Percentiles rank a stretch among this genome's conserved stretches.
Conservation (phyloP, 2,329 filamentous ascomycete species). For the Gaeumannomyces tritici region DNA sequence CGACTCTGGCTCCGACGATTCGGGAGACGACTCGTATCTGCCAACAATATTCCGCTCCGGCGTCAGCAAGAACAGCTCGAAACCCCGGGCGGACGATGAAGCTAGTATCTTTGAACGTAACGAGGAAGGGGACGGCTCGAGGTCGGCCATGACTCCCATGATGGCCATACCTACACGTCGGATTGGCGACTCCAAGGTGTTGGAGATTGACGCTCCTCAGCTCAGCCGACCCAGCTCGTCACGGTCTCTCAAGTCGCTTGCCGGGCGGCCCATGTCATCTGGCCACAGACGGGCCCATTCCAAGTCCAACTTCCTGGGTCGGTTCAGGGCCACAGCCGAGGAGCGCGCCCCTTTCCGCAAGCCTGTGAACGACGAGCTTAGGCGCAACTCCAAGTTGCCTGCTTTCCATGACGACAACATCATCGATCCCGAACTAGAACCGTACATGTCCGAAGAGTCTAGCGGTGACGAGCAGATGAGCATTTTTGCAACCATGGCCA, state of each 20-base stretch:
- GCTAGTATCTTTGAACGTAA: constrained; percentile 28
- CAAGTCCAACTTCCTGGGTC: constrained; percentile 72
- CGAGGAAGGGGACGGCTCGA: constrained; percentile 34
- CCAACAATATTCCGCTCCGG: constrained; percentile 51
- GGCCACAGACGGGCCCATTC: constrained; percentile 81
- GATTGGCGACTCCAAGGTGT: constrained; percentile 69
- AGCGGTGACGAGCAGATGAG: constrained; percentile 89
- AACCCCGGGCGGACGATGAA: constrained; percentile 29
- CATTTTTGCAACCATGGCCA: constrained; percentile 69
- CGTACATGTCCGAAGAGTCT: constrained; percentile 92
- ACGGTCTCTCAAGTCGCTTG: constrained; percentile 69
- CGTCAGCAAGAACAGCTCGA: constrained; percentile 26
- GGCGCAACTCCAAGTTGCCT: constrained; percentile 59
- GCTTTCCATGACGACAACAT: constrained; percentile 99
- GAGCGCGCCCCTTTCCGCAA: constrained; percentile 85
- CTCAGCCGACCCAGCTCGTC: constrained; percentile 89
- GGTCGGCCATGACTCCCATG: constrained; percentile 56
- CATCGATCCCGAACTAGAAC: constrained; percentile 90
- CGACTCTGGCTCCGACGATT: constrained; percentile 81
- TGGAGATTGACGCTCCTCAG: constrained; percentile 81
- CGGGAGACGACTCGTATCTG: constrained; percentile 64
- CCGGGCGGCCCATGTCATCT: constrained; percentile 63
- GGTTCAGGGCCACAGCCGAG: constrained; percentile 62
- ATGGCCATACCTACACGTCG: constrained; percentile 61
- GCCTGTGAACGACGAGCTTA: constrained; percentile 54